phyloP scores from a whole-genome alignment of 768 basidiomycete species.

The Xerocomus brunneocitrinus region DNA sequence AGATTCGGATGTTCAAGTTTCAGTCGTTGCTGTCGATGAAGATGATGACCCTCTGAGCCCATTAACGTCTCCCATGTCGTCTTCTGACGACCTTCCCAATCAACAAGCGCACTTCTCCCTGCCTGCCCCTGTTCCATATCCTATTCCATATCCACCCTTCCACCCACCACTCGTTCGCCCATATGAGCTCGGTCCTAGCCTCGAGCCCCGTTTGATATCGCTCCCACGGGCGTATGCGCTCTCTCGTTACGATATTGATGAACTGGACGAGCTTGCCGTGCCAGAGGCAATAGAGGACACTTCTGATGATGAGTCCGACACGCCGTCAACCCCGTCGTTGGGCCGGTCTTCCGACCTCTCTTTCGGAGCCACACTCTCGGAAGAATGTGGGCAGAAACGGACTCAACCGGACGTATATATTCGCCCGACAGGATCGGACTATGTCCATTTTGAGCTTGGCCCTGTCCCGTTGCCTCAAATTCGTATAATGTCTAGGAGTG shows the following conservation, averaged over 20 bases:
- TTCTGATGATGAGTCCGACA: slow-evolving; percentile 82
- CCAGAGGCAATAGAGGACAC: slow-evolving; percentile 82
- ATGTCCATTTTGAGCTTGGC: slow-evolving; percentile 65
- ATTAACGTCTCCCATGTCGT: slow-evolving; percentile 65
- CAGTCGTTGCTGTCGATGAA: slow-evolving; percentile 53
- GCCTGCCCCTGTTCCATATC: slow-evolving; percentile 50
- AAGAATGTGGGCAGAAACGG: slow-evolving; percentile 47
- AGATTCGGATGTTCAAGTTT: slow-evolving; percentile 42
- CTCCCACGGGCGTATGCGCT: slow-evolving; percentile 38
- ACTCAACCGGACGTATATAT: slow-evolving; percentile 57
- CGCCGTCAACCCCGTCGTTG: slow-evolving; percentile 56
- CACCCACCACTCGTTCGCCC: slow-evolving; percentile 53
- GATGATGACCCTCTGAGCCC: slow-evolving; percentile 60
- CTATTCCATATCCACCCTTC: slow-evolving; percentile 63
- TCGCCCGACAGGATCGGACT: slow-evolving; percentile 53
- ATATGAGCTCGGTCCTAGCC: slow-evolving; percentile 44
- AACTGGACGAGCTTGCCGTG: slow-evolving; percentile 63
- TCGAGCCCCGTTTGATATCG: slow-evolving; percentile 42
- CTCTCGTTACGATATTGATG: slow-evolving; percentile 59
- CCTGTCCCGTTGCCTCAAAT: slow-evolving; percentile 63
- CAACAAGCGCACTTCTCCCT: slow-evolving; percentile 47
- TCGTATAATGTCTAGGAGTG: slow-evolving; percentile 59
- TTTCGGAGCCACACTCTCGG: slow-evolving; percentile 46
- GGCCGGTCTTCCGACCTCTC: slow-evolving; percentile 55
- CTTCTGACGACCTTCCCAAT: slow-evolving; percentile 67